phyloP scores from a whole-genome alignment of 2,329 filamentous ascomycete species.

The Fusarium domesticum region DNA sequence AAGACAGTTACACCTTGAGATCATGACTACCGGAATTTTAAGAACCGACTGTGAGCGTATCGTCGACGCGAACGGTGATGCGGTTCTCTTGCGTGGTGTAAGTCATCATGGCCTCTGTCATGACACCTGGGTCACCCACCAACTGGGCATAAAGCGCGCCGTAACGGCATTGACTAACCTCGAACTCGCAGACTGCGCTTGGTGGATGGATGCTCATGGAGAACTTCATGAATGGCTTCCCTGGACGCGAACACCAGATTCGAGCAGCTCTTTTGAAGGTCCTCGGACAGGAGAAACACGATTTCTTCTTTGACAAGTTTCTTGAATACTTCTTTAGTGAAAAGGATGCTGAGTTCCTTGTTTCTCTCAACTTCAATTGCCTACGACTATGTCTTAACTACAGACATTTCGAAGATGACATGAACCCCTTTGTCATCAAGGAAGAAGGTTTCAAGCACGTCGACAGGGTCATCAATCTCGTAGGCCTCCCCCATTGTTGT shows the following conservation, averaged over 20 bases:
- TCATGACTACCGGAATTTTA: constrained; percentile 23
- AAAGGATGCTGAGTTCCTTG: constrained; percentile 55
- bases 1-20: background rate
- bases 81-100: constrained; percentile 41
- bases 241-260: constrained; percentile 55
- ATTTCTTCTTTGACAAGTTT: constrained; percentile 59
- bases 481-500: background rate
- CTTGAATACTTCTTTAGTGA: constrained; percentile 58
- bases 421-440: constrained; percentile 48
- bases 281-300: constrained; percentile 53
- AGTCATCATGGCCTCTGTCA: constrained; percentile 2
- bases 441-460: constrained; percentile 48
- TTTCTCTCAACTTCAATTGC: constrained; percentile 54
- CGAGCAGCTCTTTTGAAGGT: constrained; percentile 51
- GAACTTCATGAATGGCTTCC: constrained; percentile 61
- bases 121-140: background rate
- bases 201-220: constrained; percentile 46
- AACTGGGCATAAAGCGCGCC: too few species aligned
- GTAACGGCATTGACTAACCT: background rate
- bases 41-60: constrained; percentile 32
- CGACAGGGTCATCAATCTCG: constrained; percentile 45
- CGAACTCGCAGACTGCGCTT: constrained; percentile 23
- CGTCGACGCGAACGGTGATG: constrained; percentile 43
- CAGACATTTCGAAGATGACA: constrained; percentile 52
- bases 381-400: constrained; percentile 59